Evolutionary conservation across 345 rosid species (phyloP), one percentile per base, ranked within the genome.

Genomic region (Boechera stricta): DNA sequence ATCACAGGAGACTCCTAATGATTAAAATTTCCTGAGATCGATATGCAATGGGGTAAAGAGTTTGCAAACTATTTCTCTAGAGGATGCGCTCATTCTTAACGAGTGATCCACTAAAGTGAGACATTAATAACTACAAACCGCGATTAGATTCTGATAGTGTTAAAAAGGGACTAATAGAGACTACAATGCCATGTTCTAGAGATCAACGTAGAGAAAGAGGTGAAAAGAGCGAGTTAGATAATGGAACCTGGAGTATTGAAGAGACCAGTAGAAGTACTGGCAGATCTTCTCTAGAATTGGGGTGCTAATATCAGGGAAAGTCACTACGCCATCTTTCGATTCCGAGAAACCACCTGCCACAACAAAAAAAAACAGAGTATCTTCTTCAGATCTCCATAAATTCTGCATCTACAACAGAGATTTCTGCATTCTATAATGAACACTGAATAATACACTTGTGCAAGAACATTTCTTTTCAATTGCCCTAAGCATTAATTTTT

Each of bases 251-350:
- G 96, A 88, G 64, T 86, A 92, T 75, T 90, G 94, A 73, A 90
- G 90, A 72, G 93, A 89, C 98, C 96, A 92, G 63, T 92, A 85
- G 67, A 92, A 92, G 75, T 90, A 92, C 58, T 92, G 91, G 72
- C 98, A 92, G 55, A 92, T 90, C 89, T 92, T 92, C 89, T 92
- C 96, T 5, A 92, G 84, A 75, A 92, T 87, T 5, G 90, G 77
- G 9, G 92, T 82, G 81, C 91, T 92, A 44, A 92, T 92, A 80
- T 90, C 96, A 39, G 94, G 96, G 73, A 92, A 90, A 49, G 85
- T 92, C 80, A 92, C 97, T 13, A 87, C 94, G 7, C 96, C 89
- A 32, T 81, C 92, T 86, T 90, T 82, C 4, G 92, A 74, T 73
- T 88, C 92, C 11, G 94, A 86, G 42, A 92, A 90, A 26, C 96